Conservation (phyloP, 768 basidiomycete species). For the Rubroboletus satanas region DNA sequence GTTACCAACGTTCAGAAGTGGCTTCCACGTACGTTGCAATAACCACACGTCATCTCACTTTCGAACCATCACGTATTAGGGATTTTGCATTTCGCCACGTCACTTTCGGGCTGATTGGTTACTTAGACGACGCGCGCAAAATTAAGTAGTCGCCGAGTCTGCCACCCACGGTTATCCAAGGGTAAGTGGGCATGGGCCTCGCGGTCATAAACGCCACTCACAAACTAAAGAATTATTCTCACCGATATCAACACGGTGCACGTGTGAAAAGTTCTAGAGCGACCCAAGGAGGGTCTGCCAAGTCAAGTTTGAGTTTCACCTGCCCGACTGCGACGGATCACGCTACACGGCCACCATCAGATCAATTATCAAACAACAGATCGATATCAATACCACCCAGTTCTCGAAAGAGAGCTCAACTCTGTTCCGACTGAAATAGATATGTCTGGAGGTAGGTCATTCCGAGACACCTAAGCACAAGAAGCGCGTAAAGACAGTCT, state of each 20-base stretch:
- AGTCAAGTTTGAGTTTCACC: not conserved
- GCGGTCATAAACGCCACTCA: not conserved
- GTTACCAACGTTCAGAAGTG: not conserved
- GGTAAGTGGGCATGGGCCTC: not conserved
- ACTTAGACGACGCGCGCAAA: not conserved
- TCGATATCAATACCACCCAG: not conserved
- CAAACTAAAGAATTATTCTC: constrained; percentile 1
- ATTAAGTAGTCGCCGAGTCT: not conserved
- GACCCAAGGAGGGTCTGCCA: not conserved
- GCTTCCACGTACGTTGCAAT: not conserved
- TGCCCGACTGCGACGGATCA: not conserved
- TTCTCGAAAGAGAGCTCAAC: constrained; percentile 1
- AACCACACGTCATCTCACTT: not conserved
- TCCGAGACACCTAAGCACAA: constrained; percentile 4
- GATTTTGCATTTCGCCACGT: not conserved
- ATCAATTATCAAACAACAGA: not conserved
- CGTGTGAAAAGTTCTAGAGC: not conserved
- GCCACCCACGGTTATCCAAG: not conserved
- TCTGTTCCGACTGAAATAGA: constrained; percentile 3
- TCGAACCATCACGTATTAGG: constrained; percentile 1
- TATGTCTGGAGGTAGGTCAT: constrained; percentile 1
- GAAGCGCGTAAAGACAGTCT: not conserved
- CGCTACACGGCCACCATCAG: not conserved
- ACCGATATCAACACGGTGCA: not conserved
- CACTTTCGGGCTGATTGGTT: not conserved